phyloP scores from a whole-genome alignment of 176 grass and related monocot species.

The Otatea glauca region DNA sequence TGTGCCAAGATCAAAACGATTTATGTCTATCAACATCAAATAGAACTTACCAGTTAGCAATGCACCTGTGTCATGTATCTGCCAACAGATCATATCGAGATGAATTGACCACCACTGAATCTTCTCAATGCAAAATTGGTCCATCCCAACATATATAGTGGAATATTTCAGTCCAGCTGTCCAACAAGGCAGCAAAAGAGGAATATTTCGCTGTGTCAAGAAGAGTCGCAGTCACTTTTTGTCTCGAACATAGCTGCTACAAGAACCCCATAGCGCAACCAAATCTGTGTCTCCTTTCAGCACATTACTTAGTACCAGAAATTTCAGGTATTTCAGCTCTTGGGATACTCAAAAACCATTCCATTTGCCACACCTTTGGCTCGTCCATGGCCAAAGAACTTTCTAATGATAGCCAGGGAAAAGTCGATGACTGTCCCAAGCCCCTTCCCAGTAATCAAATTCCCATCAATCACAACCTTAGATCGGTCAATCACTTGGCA shows the following conservation, averaged over 20 bases:
- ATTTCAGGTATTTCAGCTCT: slow-evolving; percentile 44
- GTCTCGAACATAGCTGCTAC: slow-evolving; percentile 15
- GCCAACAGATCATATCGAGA: slow-evolving; percentile 38
- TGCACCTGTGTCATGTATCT: slow-evolving; percentile 6
- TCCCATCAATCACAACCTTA: slow-evolving; percentile 81
- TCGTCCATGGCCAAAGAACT: slow-evolving; percentile 71
- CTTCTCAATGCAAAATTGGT: slow-evolving; percentile 32
- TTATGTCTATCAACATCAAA: slow-evolving; percentile 36
- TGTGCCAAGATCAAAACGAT: neutral
- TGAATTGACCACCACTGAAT: slow-evolving; percentile 38
- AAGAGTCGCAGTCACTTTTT: slow-evolving; percentile 16
- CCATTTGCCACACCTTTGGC: slow-evolving; percentile 85
- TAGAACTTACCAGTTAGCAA: slow-evolving; percentile 40
- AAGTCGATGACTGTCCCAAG: slow-evolving; percentile 71
- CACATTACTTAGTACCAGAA: neutral
- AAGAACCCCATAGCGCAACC: slow-evolving; percentile 11
- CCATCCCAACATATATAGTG: slow-evolving; percentile 30
- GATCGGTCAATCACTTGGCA: slow-evolving; percentile 55
- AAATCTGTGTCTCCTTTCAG: slow-evolving; percentile 13
- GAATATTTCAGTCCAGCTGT: slow-evolving; percentile 43
- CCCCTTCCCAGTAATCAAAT: slow-evolving; percentile 81
- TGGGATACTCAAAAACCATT: slow-evolving; percentile 86
- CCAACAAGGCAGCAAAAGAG: slow-evolving; percentile 21
- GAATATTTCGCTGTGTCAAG: slow-evolving; percentile 12
- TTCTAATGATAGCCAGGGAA: slow-evolving; percentile 69